Evolutionary conservation across 495 filamentous ascomycete genomes (phyloP), one percentile per base, ranked within the genome.

Genomic region (Neurospora pannonica): DNA sequence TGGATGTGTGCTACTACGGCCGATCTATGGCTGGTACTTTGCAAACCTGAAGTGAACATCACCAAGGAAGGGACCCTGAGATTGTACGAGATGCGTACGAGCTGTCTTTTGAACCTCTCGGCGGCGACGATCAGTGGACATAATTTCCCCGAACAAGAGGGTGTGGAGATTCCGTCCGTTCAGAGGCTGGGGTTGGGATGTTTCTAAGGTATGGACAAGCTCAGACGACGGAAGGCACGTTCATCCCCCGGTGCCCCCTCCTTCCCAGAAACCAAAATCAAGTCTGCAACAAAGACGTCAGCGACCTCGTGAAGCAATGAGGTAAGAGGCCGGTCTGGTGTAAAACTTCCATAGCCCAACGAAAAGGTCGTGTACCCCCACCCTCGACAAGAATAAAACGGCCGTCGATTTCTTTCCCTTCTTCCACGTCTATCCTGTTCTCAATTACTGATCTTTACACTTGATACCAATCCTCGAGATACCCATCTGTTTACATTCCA

Each of bases 241-340:
- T 67, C 17, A 43, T 43, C 40, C 40, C 39, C 40, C 40, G 6
- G 42, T 43, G 42, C 42, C 42, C 42, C 54, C 54, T 67, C 54
- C 54, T 34, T 67, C 54, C 54, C 54, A 67, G 54, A 19, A 67
- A 3, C 28, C 28, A 67, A 67, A 31, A 62, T 62, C 54, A 62
- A 67, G 54, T 60, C 75, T 69, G 69, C 73, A 76, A 76, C 73
- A 71, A 76, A 72, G 75, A 76, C 75, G 75, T 76, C 75, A 76
- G 73, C 70, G 70, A 60, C 75, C 72, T 70, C 43, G 71, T 38
- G 60, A 73, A 62, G 38, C 34, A 69, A 31, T 46, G 31, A 43
- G 38, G 28, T 34, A 71, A n/a, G 69, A 36, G 38, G 31, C 5
- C 39, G 19, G 8, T 19, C 34, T 39, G 17, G n/a, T 70, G 46